These are phyloP conservation scores for Haplographium delicatum DNA, from an alignment of 495 filamentous ascomycete species.

Conservation along the genomic window DNA sequence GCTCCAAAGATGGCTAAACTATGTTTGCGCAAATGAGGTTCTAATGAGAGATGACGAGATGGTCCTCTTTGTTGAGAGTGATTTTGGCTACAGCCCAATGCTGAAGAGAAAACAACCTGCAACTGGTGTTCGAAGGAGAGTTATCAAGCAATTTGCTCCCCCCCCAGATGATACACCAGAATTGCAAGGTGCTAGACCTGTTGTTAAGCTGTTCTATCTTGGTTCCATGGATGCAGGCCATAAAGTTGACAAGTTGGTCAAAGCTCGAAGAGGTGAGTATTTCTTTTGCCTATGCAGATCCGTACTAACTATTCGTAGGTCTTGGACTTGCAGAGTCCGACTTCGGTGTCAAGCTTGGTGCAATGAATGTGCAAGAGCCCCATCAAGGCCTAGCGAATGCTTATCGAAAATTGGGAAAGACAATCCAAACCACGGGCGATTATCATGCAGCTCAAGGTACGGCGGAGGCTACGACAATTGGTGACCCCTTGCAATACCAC, in stretches of 20 bases:
- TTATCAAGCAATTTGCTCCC: constrained; percentile 97
- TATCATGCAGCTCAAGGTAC: constrained; percentile 97
- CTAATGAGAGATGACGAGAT: constrained; percentile 95
- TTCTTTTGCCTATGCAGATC: background rate
- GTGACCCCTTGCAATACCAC: constrained; percentile 92
- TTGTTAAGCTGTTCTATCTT: constrained; percentile 94
- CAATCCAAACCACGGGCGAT: constrained; percentile 88
- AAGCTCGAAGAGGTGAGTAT: constrained; percentile 75
- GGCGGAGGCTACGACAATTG: constrained; percentile 89
- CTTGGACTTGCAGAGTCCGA: constrained; percentile 91
- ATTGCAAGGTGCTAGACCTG: constrained; percentile 77
- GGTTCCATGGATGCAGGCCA: constrained; percentile 92
- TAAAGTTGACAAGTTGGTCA: constrained; percentile 92
- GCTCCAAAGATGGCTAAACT: constrained; percentile 93
- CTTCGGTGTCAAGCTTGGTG: constrained; percentile 80
- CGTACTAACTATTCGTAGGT: constrained; percentile 44
- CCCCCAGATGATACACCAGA: constrained; percentile 97
- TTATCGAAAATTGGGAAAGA: constrained; percentile 91
- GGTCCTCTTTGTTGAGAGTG: constrained; percentile 94
- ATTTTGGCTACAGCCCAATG: constrained; percentile 96
- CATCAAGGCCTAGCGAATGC: constrained; percentile 83
- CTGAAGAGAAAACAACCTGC: constrained; percentile 95
- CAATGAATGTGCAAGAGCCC: constrained; percentile 82
- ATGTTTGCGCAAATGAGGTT: constrained; percentile 84
- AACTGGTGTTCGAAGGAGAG: constrained; percentile 87